Evolutionary conservation across 78 protist genomes (phyloP).

Genomic region (Chrysochromulina parva): DNA sequence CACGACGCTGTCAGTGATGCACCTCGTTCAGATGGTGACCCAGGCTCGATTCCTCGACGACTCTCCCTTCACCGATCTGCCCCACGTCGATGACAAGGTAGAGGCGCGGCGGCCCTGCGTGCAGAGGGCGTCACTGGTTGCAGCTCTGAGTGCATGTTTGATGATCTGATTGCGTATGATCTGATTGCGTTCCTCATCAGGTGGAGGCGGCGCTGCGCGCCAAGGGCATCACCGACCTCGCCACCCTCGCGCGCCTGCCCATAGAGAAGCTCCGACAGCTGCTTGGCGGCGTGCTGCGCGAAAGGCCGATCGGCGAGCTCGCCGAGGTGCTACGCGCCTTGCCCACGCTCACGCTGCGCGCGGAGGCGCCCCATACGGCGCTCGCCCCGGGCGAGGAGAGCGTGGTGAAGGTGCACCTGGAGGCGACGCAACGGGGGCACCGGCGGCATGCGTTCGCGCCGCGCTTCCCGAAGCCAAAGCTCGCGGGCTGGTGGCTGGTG

Average conservation of each 20-base stretch:
- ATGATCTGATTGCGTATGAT: too few species aligned
- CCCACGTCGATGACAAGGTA: background rate
- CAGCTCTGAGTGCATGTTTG: too few species aligned
- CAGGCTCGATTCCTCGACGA: conserved; percentile 40
- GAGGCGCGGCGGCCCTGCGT: background rate
- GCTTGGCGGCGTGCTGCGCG: background rate
- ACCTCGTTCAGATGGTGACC: conserved; percentile 73
- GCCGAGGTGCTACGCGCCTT: background rate
- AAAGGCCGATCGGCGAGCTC: background rate
- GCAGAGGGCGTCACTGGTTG: too few species aligned
- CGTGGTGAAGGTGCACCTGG: background rate
- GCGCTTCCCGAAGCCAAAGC: conserved; percentile 49
- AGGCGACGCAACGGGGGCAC: too few species aligned
- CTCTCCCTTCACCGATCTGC: background rate
- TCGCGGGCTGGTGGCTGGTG: conserved; percentile 60
- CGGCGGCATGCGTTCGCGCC: conserved; percentile 16
- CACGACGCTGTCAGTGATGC: conserved; percentile 61
- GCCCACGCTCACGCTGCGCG: background rate
- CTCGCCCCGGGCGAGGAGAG: background rate
- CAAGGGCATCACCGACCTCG: background rate
- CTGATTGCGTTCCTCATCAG: too few species aligned
- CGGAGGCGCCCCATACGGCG: background rate
- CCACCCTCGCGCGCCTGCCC: background rate
- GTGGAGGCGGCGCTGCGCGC: background rate
- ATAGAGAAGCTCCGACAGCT: background rate